These are phyloP conservation scores for Chaetomium cochliodes DNA, from an alignment of 495 filamentous ascomycete genomes.

Conservation along the genomic window DNA sequence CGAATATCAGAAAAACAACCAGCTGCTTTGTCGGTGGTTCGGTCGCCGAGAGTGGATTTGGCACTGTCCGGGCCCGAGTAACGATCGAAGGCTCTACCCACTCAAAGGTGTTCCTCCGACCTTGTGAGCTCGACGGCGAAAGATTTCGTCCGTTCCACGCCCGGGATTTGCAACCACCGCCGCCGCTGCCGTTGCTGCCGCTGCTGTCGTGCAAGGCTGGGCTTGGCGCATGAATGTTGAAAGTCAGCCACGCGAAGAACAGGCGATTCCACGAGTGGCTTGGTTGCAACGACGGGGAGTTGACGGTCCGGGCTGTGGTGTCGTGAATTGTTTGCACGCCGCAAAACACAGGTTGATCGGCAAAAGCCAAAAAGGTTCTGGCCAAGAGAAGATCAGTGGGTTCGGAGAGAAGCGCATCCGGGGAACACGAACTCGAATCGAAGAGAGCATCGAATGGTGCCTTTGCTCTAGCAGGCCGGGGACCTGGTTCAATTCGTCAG, in stretches of 20 bases:
- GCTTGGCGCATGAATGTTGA: not conserved
- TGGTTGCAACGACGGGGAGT: not conserved
- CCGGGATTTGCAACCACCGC: not conserved
- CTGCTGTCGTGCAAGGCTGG: not conserved
- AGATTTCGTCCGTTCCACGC: not conserved
- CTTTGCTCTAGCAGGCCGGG: too few species aligned
- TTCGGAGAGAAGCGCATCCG: conserved; percentile 1
- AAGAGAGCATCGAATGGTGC: too few species aligned
- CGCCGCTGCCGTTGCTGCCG: not conserved
- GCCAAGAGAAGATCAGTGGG: conserved; percentile 14
- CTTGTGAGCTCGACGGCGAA: not conserved
- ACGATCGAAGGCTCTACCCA: not conserved
- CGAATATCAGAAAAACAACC: too few species aligned
- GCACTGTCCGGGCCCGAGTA: not conserved
- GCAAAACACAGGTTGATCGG: not conserved
- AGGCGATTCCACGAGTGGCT: not conserved
- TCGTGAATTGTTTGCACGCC: not conserved
- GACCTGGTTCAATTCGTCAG: conserved; percentile 11
- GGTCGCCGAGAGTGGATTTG: too few species aligned
- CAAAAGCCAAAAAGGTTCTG: conserved; percentile 13
- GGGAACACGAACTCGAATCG: not conserved
- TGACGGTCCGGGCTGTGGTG: not conserved
- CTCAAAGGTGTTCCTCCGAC: not conserved
- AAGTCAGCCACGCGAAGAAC: not conserved
- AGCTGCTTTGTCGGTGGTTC: too few species aligned